Conservation (phyloP, 768 basidiomycete species). For the Russula sp. region DNA sequence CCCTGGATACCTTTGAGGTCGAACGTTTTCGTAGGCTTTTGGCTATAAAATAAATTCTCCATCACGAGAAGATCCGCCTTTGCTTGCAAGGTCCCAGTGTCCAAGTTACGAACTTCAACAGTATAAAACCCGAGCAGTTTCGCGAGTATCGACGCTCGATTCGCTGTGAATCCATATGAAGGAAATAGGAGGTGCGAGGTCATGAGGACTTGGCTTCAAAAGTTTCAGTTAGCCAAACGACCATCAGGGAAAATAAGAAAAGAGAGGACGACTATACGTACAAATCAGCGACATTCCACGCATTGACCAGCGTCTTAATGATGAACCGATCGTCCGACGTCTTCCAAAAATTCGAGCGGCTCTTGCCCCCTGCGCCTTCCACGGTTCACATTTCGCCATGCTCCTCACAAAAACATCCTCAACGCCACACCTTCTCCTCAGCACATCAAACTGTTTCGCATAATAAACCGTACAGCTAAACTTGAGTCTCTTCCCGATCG, state of each 20-base stretch:
- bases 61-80: conserved; percentile 78
- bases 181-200: conserved; percentile 78
- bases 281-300: conserved; percentile 85
- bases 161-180: conserved; percentile 71
- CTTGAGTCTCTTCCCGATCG: conserved; percentile 67
- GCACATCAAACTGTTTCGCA: conserved; percentile 71
- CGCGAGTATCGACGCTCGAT: conserved; percentile 63
- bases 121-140: conserved; percentile 84
- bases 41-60: conserved; percentile 79
- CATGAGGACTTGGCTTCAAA: conserved; percentile 82
- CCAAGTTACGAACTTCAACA: conserved; percentile 69
- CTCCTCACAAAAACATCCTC: conserved; percentile 58
- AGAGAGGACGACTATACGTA: conserved; percentile 42
- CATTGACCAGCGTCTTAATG: conserved; percentile 81
- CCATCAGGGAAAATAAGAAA: neutral
- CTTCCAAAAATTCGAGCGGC: conserved; percentile 79
- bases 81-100: conserved; percentile 58
- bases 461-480: conserved; percentile 83
- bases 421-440: conserved; percentile 65
- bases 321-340: conserved; percentile 73
- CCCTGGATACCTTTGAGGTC: conserved; percentile 85
- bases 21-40: conserved; percentile 65
- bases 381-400: conserved; percentile 56
- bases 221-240: neutral
- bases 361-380: conserved; percentile 83